Base-by-base conservation (phyloP, 345 rosid species). In the Psidium guajava region DNA sequence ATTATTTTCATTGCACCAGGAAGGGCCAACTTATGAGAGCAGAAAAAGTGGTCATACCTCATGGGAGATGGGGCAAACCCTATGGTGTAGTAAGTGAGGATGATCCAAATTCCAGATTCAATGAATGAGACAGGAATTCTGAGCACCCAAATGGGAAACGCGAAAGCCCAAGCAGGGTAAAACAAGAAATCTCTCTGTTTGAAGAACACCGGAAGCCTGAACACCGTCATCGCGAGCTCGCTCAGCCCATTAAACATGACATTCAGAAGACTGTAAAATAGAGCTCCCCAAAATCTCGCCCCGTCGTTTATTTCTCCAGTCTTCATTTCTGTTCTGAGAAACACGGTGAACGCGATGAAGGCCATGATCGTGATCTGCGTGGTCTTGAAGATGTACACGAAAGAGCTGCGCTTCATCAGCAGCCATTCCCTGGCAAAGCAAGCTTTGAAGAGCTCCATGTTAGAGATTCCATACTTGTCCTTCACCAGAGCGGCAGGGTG, bases 181-280 rank as follows among this genome's bases (percentile, higher is more conserved):
- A 93, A 94, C 36, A 89, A 61, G 84, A 89, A 86, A 69, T 88
- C 91, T 8, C 96, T 91, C 89, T 94, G 96, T 89, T 94, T 94
- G 88, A 90, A 94, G 88, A 94, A 93, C 82, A 94, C 95, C 8
- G 94, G 95, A 89, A 94, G 95, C 89, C 91, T 91, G 49, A 86
- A 88, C 20, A 94, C 89, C 47, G 95, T 91, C 93, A 94, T 90
- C 6, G 95, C 88, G 16, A 94, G 86, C 88, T 92, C 94, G 9
- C 90, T 86, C 87, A 88, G 75, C 3, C 94, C 94, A 6, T 90
- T 89, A 82, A 94, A 91, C 82, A 91, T 83, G 77, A 94, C 32
- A 84, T 86, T 89, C 59, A 88, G 87, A 11, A 90, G 61, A 74
- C 88, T 53, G 73, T 91, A 90, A 86, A 88, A 92, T 24, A 91